Evolutionary conservation across 2,329 filamentous ascomycete species (phyloP).

Genomic region (Phoma sp.): DNA sequence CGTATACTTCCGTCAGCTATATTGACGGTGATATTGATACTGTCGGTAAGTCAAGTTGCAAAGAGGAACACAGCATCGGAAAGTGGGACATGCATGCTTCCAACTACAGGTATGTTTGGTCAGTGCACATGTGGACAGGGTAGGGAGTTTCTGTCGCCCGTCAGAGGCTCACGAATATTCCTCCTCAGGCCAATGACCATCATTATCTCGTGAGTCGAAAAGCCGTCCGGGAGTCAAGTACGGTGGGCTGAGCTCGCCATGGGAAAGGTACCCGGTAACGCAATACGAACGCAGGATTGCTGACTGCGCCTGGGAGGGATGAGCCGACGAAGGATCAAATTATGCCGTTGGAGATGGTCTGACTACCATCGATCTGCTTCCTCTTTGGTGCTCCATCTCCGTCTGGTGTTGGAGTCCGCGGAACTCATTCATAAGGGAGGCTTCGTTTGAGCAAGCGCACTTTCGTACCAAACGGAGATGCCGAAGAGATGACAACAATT

Average conservation of each 20-base stretch:
- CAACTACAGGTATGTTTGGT: no score
- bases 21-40: no score
- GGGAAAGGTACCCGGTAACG: neutral
- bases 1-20: no score
- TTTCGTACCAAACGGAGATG: neutral
- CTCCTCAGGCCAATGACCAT: no score
- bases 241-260: neutral
- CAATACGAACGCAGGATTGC: neutral
- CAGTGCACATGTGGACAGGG: no score
- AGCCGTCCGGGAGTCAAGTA: no score
- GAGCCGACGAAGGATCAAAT: neutral
- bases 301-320: neutral
- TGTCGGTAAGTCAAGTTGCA: no score
- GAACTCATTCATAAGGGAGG: neutral
- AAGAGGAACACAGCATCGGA: no score
- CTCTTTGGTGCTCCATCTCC: neutral
- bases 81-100: no score
- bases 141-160: no score
- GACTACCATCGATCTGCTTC: neutral
- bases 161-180: no score
- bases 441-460: neutral
- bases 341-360: neutral
- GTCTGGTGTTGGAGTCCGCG: neutral
- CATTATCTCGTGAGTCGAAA: no score
- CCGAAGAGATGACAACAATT: conserved; percentile 7